Evolutionary conservation across 768 basidiomycete species (phyloP), one percentile per base, ranked within the genome.

Genomic region (Termitomyces sp.): DNA sequence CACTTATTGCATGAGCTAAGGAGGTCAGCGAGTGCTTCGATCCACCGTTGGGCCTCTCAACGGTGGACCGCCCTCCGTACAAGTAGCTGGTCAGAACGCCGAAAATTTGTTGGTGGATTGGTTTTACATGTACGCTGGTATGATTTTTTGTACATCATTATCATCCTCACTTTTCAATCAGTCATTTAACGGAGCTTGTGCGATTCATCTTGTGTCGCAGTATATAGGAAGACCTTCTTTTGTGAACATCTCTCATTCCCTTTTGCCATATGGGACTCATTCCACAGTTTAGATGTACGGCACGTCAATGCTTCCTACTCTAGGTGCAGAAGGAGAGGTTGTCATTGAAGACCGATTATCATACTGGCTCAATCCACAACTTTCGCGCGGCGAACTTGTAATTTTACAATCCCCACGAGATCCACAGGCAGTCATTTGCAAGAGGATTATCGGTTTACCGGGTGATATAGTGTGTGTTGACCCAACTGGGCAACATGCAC

Each of bases 381-480:
- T 93, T 50, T 65, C 72, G 54, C 83, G 93, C 53, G 94, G 94
- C 49, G 92, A 94, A 64, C 73, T 98, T 46, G 71, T 95, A 58
- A 82, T 86, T 14, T 74, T 88, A 32, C 79, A 76, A 53, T 92
- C 90, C 2, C 92, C 94, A 12, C 67, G 84, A 48, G 79, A 85
- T 56, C 89, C 88, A 2, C 71, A 72, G 4, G 80, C 80, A 48
- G 73, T 84, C 30, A 81, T 96, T 36, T 95, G 92, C 74, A 98
- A 98, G 75, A 84, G 96, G 43, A 75, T 98, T 12, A 79, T 96
- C 36, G 96, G 94, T 2, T 74, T 98, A 24, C 89, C 94, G 24
- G 95, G 96, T 4, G 96, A 98, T 71, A 73, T 86, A 36, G 69
- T 98, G 32, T 93, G 92, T 60, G 88, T 94, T 22, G 94, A 98